Conservation (phyloP, 495 filamentous ascomycete genomes). For the Filosporella fistucella region DNA sequence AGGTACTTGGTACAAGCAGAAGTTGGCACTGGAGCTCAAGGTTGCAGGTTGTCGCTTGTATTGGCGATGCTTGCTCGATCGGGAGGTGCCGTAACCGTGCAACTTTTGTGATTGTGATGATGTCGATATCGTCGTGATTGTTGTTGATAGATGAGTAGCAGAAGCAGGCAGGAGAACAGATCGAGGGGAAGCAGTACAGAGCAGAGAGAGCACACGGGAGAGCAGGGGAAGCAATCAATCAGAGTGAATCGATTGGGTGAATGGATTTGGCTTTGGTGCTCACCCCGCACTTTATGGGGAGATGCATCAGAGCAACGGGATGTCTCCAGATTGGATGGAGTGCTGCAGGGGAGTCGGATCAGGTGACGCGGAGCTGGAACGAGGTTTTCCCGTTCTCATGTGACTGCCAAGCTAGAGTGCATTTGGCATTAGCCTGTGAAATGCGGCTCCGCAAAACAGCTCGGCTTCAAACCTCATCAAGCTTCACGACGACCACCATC, state of each 20-base stretch:
- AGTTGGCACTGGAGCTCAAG: background rate
- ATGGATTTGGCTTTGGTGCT: background rate
- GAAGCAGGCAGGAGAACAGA: constrained; percentile 2
- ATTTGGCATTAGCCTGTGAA: background rate
- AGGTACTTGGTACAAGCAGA: no score
- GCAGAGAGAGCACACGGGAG: constrained; percentile 1
- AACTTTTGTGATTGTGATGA: no score
- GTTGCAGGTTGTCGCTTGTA: background rate
- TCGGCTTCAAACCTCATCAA: constrained; percentile 11
- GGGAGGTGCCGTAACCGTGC: no score
- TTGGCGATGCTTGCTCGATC: background rate
- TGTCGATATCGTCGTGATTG: background rate
- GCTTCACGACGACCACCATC: constrained; percentile 15
- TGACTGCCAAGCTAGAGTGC: background rate
- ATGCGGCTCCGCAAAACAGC: constrained; percentile 8
- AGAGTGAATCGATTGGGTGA: constrained; percentile 10
- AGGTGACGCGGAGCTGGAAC: background rate
- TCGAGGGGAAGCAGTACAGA: background rate
- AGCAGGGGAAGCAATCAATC: background rate
- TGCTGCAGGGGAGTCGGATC: background rate
- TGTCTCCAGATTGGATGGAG: background rate
- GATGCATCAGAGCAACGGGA: background rate
- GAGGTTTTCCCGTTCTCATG: background rate
- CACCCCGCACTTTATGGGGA: constrained; percentile 15
- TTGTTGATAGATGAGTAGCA: background rate